Evolutionary conservation across 345 rosid species (phyloP).

Genomic region (Ceriops zippeliana): DNA sequence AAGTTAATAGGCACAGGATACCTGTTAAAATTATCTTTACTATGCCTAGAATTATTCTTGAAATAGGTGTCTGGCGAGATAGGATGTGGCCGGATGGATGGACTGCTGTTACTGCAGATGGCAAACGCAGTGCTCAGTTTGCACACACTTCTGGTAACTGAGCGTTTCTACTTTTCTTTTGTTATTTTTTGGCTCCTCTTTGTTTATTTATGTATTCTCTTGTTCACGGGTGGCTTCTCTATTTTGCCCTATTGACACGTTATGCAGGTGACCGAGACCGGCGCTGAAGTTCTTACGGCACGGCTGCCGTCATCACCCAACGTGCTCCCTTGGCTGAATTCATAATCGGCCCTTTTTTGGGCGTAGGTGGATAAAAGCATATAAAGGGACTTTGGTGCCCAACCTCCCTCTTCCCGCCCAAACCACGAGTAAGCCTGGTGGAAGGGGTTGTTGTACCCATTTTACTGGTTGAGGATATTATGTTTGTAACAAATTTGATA

Average conservation of each 20-base stretch:
- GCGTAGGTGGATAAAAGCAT: neutral
- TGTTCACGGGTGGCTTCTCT: neutral
- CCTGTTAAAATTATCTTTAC: too few species aligned
- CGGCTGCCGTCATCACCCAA: conserved; percentile 77
- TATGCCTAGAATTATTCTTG: neutral
- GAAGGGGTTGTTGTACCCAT: too few species aligned
- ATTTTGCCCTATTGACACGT: neutral
- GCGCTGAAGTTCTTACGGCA: conserved; percentile 88
- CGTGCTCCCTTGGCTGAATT: conserved; percentile 69
- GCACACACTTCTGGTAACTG: conserved; percentile 81
- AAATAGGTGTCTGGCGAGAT: conserved; percentile 77
- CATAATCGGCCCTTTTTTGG: conserved; percentile 8
- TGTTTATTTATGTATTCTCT: too few species aligned
- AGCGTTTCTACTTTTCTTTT: neutral
- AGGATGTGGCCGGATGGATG: conserved; percentile 98
- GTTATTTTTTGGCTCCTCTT: neutral
- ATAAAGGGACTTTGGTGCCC: too few species aligned
- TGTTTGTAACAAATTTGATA: conserved; percentile 12
- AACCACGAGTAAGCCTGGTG: too few species aligned
- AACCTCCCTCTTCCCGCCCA: too few species aligned
- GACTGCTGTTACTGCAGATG: conserved; percentile 94
- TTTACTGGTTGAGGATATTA: neutral
- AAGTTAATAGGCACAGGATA: neutral
- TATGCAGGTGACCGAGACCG: conserved; percentile 80
- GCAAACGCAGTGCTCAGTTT: conserved; percentile 96